phyloP scores from a whole-genome alignment of 495 filamentous ascomycete genomes.

The Hyaloscypha bicolor region DNA sequence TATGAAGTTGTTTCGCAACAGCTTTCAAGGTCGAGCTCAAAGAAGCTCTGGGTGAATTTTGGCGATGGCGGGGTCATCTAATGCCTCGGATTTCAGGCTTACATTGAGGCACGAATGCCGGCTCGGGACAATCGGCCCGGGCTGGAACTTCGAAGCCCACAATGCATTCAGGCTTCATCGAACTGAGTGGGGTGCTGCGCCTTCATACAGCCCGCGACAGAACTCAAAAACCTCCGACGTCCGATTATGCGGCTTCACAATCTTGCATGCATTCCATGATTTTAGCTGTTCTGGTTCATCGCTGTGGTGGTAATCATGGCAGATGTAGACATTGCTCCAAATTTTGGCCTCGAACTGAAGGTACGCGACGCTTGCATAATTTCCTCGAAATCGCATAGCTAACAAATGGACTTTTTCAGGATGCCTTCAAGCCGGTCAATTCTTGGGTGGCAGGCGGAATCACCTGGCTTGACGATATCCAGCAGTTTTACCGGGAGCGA shows the following conservation, averaged over 20 bases:
- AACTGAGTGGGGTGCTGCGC: slow-evolving; percentile 18
- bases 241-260: slow-evolving; percentile 16
- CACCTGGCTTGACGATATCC: slow-evolving; percentile 92
- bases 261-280: slow-evolving; percentile 23
- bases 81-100: neutral
- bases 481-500: slow-evolving; percentile 95
- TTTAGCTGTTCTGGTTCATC: slow-evolving; percentile 2
- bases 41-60: neutral
- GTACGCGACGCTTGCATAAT: slow-evolving; percentile 45
- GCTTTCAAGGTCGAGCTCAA: slow-evolving; percentile 4
- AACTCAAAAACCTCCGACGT: neutral
- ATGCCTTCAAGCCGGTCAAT: slow-evolving; percentile 93
- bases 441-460: slow-evolving; percentile 89
- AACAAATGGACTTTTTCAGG: slow-evolving; percentile 42
- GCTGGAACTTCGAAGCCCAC: neutral
- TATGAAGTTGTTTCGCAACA: neutral
- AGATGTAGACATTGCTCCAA: slow-evolving; percentile 71
- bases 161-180: slow-evolving; percentile 8
- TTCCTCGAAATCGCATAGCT: slow-evolving; percentile 10
- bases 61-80: neutral
- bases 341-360: slow-evolving; percentile 91
- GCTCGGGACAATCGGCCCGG: neutral
- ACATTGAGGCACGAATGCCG: neutral
- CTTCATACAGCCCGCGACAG: slow-evolving; percentile 7
- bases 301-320: slow-evolving; percentile 58